A percentile compares a stretch with the other conserved stretches of the same genome.
Conservation (phyloP, 768 basidiomycete species). For the Plicaturopsis crispa region DNA sequence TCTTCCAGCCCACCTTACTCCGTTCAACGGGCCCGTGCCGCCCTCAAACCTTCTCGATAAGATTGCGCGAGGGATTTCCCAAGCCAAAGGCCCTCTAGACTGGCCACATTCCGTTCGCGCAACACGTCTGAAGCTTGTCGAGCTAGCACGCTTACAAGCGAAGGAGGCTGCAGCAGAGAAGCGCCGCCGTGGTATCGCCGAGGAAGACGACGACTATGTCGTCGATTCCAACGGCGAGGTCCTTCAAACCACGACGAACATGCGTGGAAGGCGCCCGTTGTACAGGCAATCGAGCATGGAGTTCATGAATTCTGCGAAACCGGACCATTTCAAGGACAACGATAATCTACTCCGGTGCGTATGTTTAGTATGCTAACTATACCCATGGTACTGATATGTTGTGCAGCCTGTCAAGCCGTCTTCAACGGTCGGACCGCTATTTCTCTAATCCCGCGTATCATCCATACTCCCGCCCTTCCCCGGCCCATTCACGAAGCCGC, state of each 20-base stretch:
- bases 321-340: conserved; percentile 37
- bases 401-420: conserved; percentile 54
- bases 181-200: conserved; percentile 26
- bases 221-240: conserved; percentile 29
- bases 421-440: conserved; percentile 56
- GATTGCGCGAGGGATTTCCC: conserved; percentile 68
- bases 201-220: conserved; percentile 34
- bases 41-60: conserved; percentile 84
- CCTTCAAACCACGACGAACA: conserved; percentile 33
- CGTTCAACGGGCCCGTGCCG: conserved; percentile 78
- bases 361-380: background rate
- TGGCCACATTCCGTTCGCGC: conserved; percentile 82
- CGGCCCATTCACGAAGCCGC: conserved; percentile 16
- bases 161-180: conserved; percentile 32
- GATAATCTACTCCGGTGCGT: conserved; percentile 58
- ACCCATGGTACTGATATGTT: conserved; percentile 1
- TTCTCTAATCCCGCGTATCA: conserved; percentile 45
- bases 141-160: conserved; percentile 62
- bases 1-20: conserved; percentile 79
- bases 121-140: conserved; percentile 76
- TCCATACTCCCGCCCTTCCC: conserved; percentile 42
- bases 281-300: conserved; percentile 87
- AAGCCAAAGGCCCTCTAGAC: conserved; percentile 67
- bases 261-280: conserved; percentile 42
- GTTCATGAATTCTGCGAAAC: conserved; percentile 52